These are phyloP conservation scores for Aethionema arabicum DNA, from an alignment of 345 rosid species.

Conservation along the genomic window DNA sequence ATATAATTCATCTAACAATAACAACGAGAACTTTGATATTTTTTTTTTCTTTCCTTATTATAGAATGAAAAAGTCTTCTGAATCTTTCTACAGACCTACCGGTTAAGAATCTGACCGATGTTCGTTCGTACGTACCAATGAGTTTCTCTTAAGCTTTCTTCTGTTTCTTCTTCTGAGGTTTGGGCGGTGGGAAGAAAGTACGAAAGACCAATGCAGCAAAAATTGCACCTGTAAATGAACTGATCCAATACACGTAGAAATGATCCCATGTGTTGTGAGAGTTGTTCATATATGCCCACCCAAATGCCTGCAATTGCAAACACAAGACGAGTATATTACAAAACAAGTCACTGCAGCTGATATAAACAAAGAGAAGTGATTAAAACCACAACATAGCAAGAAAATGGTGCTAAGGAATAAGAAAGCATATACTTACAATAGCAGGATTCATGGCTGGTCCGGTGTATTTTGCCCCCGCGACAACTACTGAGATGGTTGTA, in stretches of 20 bases:
- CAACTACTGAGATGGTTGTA: slow-evolving; percentile 60
- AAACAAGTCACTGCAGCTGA: too few species aligned
- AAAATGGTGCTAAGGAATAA: background rate
- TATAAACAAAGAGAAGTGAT: too few species aligned
- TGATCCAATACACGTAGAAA: slow-evolving; percentile 88
- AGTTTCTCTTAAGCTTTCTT: slow-evolving; percentile 55
- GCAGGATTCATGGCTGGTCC: slow-evolving; percentile 99
- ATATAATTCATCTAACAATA: slow-evolving; percentile 21
- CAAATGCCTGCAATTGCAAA: slow-evolving; percentile 70
- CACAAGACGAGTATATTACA: background rate
- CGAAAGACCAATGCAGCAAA: slow-evolving; percentile 83
- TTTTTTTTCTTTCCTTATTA: slow-evolving; percentile 16
- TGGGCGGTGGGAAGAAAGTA: slow-evolving; percentile 52
- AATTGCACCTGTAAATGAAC: slow-evolving; percentile 84
- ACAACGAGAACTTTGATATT: slow-evolving; percentile 11
- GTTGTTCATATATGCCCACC: slow-evolving; percentile 84
- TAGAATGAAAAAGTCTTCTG: slow-evolving; percentile 5
- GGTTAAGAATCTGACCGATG: slow-evolving; percentile 12
- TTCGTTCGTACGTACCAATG: background rate
- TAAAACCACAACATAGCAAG: background rate
- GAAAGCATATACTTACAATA: slow-evolving; percentile 56
- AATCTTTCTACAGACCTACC: slow-evolving; percentile 28
- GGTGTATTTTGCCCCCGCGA: slow-evolving; percentile 66
- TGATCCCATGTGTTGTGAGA: slow-evolving; percentile 96
- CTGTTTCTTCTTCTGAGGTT: slow-evolving; percentile 44